These are phyloP conservation scores for Yarrowia bubula DNA, from an alignment of 805 yeast genomes.

Conservation along the genomic window DNA sequence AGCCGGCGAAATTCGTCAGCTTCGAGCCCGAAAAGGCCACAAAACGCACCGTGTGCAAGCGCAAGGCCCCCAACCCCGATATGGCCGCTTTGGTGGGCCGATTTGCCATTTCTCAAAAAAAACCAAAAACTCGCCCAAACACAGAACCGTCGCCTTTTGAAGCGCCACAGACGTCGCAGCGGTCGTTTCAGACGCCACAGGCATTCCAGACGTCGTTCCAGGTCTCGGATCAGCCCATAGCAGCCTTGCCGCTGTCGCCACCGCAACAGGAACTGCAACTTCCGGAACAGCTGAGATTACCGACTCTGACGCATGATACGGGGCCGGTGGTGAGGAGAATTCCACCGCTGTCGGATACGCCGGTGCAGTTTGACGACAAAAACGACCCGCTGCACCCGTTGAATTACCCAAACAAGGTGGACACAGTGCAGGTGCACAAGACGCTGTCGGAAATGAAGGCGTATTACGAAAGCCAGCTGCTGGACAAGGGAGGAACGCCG, in stretches of 20 bases:
- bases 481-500: constrained; percentile 3
- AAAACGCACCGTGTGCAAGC: neutral
- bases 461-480: neutral
- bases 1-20: constrained; percentile 14
- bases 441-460: constrained; percentile 21
- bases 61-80: constrained; percentile 1
- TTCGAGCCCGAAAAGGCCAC: constrained; percentile 24
- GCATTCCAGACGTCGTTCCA: neutral
- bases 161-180: neutral
- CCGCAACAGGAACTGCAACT: constrained; percentile 13
- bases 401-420: constrained; percentile 6
- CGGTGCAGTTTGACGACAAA: neutral
- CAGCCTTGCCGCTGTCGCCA: neutral
- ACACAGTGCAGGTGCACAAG: constrained; percentile 12
- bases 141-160: neutral
- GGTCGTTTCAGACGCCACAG: neutral
- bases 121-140: neutral
- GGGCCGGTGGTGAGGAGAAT: neutral
- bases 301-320: neutral
- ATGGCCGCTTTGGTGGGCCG: constrained; percentile 14
- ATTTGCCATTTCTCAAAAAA: neutral
- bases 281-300: neutral
- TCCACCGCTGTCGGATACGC: constrained; percentile 15
- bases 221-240: neutral
- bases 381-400: constrained; percentile 10